phyloP scores from a whole-genome alignment of 441 rosid species.

The Dalechampia spathulata region DNA sequence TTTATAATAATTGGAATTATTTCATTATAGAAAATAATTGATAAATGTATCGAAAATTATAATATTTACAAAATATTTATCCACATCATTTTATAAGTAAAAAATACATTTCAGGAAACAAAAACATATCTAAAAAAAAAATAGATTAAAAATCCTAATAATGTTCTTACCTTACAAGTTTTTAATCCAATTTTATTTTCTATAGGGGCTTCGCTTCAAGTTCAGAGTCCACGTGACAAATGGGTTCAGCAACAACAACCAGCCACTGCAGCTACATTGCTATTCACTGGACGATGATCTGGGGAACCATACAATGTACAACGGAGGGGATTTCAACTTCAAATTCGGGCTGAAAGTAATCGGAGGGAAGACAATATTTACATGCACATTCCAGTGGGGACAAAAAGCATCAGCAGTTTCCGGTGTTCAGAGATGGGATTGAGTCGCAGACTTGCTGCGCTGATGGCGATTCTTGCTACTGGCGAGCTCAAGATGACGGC shows the following conservation, averaged over 20 bases:
- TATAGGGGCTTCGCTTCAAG: background rate
- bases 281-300: background rate
- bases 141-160: too few relatives aligned
- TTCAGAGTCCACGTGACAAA: background rate
- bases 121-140: too few relatives aligned
- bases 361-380: background rate
- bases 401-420: background rate
- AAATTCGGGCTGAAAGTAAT: too few relatives aligned
- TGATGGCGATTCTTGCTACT: background rate
- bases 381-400: background rate
- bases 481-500: conserved; percentile 7
- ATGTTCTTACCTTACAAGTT: too few relatives aligned
- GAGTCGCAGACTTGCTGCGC: background rate
- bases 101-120: too few relatives aligned
- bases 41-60: too few relatives aligned
- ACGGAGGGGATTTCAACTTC: background rate
- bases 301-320: background rate
- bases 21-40: too few relatives aligned
- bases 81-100: too few relatives aligned
- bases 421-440: background rate
- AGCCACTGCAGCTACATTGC: background rate
- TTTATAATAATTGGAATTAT: too few relatives aligned
- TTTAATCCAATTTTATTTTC: too few relatives aligned
- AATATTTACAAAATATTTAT: too few relatives aligned
- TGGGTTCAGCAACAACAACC: background rate